Base-by-base conservation (phyloP, 805 yeast species). In the Candida qinlingensis region DNA sequence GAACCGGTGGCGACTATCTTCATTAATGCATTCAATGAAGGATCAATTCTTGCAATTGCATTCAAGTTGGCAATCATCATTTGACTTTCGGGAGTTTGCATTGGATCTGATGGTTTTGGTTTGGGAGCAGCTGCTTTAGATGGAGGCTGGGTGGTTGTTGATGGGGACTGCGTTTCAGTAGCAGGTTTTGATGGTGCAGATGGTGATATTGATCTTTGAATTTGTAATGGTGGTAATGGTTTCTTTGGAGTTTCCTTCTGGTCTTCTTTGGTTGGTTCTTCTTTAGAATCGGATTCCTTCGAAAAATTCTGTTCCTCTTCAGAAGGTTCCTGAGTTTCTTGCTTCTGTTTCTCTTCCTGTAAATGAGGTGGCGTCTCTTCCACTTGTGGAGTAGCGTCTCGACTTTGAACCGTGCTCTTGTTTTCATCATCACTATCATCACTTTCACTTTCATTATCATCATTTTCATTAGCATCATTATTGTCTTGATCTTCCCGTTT, bases 1-100 rank as follows among this genome's bases (percentile, higher is more conserved):
- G 72, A 74, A 5, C 96, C 96, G 48, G 84, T 77, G 0, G 98
- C 97, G 2, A 92, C 97, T 5, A 75, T 77, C 53, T 83, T 81
- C 97, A 92, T 90, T 45, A 92, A 68, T 1, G 75, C 67, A 54
- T 81, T 85, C 44, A 92, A 66, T 5, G 81, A 74, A 0, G 80
- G 74, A 59, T 90, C 95, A 5, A 74, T 72, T 38, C 85, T 76
- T 0, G 97, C 97, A 66, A 92, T 81, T 1, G 85, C 73, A 59
- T 91, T 91, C 59, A 92, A 74, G 57, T 89, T 87, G 4, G 86
- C 81, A 56, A 92, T 89, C 87, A 92, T 88, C 53, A 85, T 79
- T 39, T 85, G 84, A 58, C 86, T 85, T 44, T 81, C 86, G 2
- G 80, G 78, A 5, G 85, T 71, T 53, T 73, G 77, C 72, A 76